These are phyloP conservation scores for Metarhizium humberi DNA, from an alignment of 2,329 filamentous ascomycete species.

Conservation along the genomic window DNA sequence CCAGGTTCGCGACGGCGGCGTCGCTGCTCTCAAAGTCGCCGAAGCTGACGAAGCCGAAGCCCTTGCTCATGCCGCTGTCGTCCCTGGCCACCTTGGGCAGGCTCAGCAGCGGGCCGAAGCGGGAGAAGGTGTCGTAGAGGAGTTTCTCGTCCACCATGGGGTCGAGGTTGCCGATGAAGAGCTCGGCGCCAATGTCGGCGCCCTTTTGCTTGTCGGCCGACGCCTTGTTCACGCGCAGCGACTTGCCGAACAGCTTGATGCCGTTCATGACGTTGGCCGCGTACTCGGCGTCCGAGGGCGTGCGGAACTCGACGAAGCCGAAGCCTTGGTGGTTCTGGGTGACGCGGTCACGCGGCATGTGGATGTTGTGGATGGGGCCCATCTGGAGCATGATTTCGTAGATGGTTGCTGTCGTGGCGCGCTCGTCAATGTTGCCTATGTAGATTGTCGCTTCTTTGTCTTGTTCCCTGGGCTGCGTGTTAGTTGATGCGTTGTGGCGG, in stretches of 20 bases:
- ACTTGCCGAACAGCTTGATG: slow-evolving; percentile 85
- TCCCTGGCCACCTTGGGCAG: slow-evolving; percentile 90
- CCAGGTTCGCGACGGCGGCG: slow-evolving; percentile 83
- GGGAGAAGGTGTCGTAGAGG: slow-evolving; percentile 86
- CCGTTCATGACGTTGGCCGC: slow-evolving; percentile 95
- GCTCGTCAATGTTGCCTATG: slow-evolving; percentile 96
- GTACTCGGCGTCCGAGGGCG: slow-evolving; percentile 92
- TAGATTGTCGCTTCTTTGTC: slow-evolving; percentile 98
- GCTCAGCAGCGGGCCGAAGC: slow-evolving; percentile 78
- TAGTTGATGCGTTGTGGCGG: not conserved
- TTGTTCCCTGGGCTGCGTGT: slow-evolving; percentile 61
- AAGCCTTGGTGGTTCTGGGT: slow-evolving; percentile 96
- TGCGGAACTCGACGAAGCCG: slow-evolving; percentile 97
- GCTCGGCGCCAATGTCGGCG: slow-evolving; percentile 88
- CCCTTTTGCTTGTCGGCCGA: slow-evolving; percentile 88
- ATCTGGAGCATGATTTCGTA: slow-evolving; percentile 99
- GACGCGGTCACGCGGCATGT: slow-evolving; percentile 95
- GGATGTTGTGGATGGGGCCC: slow-evolving; percentile 94
- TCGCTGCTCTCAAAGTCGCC: slow-evolving; percentile 90
- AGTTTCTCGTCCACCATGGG: slow-evolving; percentile 91
- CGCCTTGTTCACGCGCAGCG: slow-evolving; percentile 91
- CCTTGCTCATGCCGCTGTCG: slow-evolving; percentile 80
- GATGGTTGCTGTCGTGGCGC: slow-evolving; percentile 78
- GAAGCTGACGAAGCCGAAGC: slow-evolving; percentile 93
- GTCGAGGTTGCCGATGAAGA: slow-evolving; percentile 95